Percentiles rank a stretch among this genome's conserved stretches.
These are phyloP conservation scores for Exophiala mesophila DNA, from an alignment of 2,329 filamentous ascomycete species.

Conservation along the genomic window DNA sequence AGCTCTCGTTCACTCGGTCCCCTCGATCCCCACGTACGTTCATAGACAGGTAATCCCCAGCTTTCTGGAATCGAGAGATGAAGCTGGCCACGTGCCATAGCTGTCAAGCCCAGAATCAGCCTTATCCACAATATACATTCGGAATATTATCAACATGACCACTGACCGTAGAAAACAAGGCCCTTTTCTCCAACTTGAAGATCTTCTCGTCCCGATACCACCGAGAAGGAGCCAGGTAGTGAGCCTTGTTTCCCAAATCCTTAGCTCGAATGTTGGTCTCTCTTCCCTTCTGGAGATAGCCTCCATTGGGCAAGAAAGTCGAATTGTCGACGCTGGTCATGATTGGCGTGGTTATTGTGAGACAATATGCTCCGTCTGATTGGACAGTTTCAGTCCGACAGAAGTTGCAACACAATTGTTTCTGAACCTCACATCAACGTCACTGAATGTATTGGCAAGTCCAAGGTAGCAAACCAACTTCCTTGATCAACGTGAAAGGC, in stretches of 20 bases:
- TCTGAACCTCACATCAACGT: too few relatives aligned
- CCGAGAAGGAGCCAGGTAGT: constrained; percentile 19
- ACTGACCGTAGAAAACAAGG: constrained; percentile 20
- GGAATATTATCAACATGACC: neutral
- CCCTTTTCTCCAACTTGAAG: constrained; percentile 20
- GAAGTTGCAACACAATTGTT: too few relatives aligned
- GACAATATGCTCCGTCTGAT: too few relatives aligned
- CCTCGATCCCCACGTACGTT: constrained; percentile 12
- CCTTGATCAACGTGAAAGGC: too few relatives aligned
- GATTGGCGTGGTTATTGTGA: too few relatives aligned
- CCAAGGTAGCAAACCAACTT: too few relatives aligned
- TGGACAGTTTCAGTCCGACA: too few relatives aligned
- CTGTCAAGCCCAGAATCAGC: constrained; percentile 4
- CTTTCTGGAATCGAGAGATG: constrained; percentile 17
- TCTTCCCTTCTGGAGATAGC: constrained; percentile 22
- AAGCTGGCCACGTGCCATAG: constrained; percentile 22
- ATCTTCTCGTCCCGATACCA: constrained; percentile 25
- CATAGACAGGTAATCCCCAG: constrained; percentile 21
- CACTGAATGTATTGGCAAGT: too few relatives aligned
- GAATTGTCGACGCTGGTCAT: constrained; percentile 43
- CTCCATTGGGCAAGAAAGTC: constrained; percentile 18
- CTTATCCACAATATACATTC: neutral
- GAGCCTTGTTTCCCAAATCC: constrained; percentile 17
- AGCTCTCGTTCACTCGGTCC: neutral
- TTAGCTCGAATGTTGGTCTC: constrained; percentile 19